Evolutionary conservation across 176 grass and related monocot species (phyloP).

Genomic region (Musa schizocarpa): DNA sequence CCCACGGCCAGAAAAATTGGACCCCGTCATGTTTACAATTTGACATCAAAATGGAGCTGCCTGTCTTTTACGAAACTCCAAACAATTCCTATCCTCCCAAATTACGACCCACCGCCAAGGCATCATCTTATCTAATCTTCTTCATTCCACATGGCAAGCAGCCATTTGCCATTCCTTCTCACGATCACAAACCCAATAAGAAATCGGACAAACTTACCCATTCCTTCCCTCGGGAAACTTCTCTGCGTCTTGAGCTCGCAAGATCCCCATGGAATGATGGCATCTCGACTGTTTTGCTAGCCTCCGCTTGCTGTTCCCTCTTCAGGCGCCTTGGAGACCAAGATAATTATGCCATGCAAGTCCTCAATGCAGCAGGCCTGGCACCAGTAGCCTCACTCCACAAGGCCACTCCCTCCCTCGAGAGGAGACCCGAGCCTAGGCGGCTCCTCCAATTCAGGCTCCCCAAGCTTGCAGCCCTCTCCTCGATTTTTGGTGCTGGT

Average conservation of each 20-base stretch:
- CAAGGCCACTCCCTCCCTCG: neutral
- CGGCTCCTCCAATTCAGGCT: conserved; percentile 20
- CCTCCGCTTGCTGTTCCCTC: neutral
- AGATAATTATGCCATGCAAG: conserved; percentile 38
- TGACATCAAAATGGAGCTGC: too few relatives aligned
- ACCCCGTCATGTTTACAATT: too few relatives aligned
- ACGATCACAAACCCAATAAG: too few relatives aligned
- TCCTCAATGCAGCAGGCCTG: conserved; percentile 34
- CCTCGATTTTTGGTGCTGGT: conserved; percentile 28
- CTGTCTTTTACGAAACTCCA: neutral
- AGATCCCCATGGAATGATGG: neutral
- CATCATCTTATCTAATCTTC: neutral
- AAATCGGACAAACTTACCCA: too few relatives aligned
- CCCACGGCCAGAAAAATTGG: too few relatives aligned
- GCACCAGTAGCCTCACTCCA: conserved; percentile 21
- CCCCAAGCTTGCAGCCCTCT: conserved; percentile 33
- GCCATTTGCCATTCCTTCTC: neutral
- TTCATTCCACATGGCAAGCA: neutral
- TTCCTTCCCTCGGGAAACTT: too few relatives aligned
- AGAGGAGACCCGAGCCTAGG: conserved; percentile 13
- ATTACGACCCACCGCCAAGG: neutral
- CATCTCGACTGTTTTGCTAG: neutral
- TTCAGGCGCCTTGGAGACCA: too few relatives aligned
- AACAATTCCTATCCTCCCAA: neutral
- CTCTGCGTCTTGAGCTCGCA: too few relatives aligned